These are phyloP conservation scores for Moricandia moricandioides DNA, from an alignment of 345 rosid genomes.

Conservation along the genomic window DNA sequence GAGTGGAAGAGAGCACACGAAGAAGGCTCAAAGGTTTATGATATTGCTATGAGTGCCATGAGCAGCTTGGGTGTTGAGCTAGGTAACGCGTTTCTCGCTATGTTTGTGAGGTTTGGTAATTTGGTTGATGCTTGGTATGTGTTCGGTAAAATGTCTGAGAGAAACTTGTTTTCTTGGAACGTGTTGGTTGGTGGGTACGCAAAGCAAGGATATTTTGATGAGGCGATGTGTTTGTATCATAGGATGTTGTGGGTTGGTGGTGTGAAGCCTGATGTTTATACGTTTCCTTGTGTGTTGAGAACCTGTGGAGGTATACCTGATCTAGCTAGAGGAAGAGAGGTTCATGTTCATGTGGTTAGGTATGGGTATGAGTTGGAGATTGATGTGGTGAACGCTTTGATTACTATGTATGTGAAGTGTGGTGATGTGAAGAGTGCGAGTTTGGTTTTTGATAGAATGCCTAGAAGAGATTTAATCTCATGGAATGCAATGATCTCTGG, in stretches of 20 bases:
- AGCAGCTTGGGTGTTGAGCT: conserved; percentile 50
- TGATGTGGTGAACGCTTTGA: conserved; percentile 76
- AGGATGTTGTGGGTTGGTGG: conserved; percentile 84
- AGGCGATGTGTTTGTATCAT: conserved; percentile 83
- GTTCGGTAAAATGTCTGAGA: conserved; percentile 75
- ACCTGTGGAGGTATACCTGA: conserved; percentile 80
- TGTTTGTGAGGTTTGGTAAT: conserved; percentile 85
- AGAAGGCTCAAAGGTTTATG: conserved; percentile 56
- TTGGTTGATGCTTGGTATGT: conserved; percentile 78
- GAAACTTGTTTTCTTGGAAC: conserved; percentile 93
- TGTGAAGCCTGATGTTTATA: conserved; percentile 78
- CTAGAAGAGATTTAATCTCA: conserved; percentile 50
- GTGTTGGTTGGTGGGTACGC: conserved; percentile 86
- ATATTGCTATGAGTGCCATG: conserved; percentile 40
- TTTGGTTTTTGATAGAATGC: conserved; percentile 58
- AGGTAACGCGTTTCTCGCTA: conserved; percentile 74
- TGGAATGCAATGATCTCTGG: conserved; percentile 89
- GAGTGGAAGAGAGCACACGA: conserved; percentile 62
- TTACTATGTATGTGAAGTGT: conserved; percentile 87
- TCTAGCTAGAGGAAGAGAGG: conserved; percentile 66
- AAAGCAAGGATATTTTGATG: conserved; percentile 74
- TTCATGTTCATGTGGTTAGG: conserved; percentile 78
- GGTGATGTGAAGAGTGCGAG: conserved; percentile 52
- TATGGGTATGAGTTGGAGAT: conserved; percentile 70
- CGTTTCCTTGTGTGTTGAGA: conserved; percentile 88